Evolutionary conservation across 768 basidiomycete species (phyloP).

Genomic region (Lactarius tabidus): DNA sequence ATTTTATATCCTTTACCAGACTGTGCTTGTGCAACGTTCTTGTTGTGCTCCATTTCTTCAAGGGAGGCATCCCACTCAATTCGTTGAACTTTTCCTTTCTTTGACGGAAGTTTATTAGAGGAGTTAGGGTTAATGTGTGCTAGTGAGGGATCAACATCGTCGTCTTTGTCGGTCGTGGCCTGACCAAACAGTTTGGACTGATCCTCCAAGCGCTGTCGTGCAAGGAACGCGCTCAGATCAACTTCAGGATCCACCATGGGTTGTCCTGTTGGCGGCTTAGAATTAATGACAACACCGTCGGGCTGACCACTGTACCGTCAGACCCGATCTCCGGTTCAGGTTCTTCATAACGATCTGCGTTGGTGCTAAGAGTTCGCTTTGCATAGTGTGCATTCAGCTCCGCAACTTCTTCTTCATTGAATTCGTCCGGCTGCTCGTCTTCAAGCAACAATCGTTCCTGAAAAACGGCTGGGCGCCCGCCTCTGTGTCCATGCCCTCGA

Average conservation of each 20-base stretch:
- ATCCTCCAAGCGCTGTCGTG: slow-evolving; percentile 53
- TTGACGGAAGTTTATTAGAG: slow-evolving; percentile 30
- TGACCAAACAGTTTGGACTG: slow-evolving; percentile 14
- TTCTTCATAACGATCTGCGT: slow-evolving; percentile 72
- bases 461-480: slow-evolving; percentile 65
- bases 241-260: slow-evolving; percentile 66
- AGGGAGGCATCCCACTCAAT: slow-evolving; percentile 68
- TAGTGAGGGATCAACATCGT: slow-evolving; percentile 54
- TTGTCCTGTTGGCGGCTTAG: slow-evolving; percentile 45
- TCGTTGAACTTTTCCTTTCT: slow-evolving; percentile 60
- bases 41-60: slow-evolving; percentile 64
- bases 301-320: slow-evolving; percentile 47
- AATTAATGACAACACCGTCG: background rate
- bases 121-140: slow-evolving; percentile 45
- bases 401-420: slow-evolving; percentile 45
- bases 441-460: slow-evolving; percentile 56
- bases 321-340: slow-evolving; percentile 64
- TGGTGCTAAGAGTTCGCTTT: slow-evolving; percentile 57
- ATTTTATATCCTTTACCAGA: slow-evolving; percentile 48
- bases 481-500: slow-evolving; percentile 55
- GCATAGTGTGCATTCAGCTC: slow-evolving; percentile 51
- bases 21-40: slow-evolving; percentile 68
- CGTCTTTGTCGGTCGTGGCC: slow-evolving; percentile 43
- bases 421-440: slow-evolving; percentile 44
- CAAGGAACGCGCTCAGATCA: slow-evolving; percentile 64